These are phyloP conservation scores for Fusarium phyllophilum DNA, from an alignment of 2,329 filamentous ascomycete species.

Conservation along the genomic window DNA sequence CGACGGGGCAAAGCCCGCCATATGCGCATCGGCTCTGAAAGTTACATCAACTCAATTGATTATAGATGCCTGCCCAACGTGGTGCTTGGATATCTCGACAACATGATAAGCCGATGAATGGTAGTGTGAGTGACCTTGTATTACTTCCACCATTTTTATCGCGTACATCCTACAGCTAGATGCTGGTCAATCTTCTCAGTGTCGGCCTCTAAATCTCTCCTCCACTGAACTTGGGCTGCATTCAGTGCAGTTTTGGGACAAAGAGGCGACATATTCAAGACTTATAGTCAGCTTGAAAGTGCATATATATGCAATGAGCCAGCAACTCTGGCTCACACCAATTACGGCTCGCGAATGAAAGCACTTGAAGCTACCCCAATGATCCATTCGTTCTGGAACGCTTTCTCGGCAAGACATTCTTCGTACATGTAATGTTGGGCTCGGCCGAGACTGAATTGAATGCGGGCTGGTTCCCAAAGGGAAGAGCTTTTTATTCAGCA, in stretches of 20 bases:
- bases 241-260: too few species aligned
- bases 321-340: rapidly evolving
- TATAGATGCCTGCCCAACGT: rapidly evolving
- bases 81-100: rapidly evolving
- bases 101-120: rapidly evolving
- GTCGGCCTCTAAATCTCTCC: rapidly evolving
- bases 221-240: neutral
- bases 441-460: rapidly evolving
- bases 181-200: neutral
- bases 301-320: neutral
- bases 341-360: neutral
- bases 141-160: neutral
- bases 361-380: rapidly evolving
- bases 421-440: neutral
- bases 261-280: rapidly evolving
- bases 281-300: rapidly evolving
- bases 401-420: rapidly evolving
- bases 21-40: neutral
- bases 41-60: neutral
- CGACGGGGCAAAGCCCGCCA: too few species aligned
- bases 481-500: neutral
- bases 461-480: too few species aligned
- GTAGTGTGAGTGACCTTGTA: rapidly evolving
- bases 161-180: too few species aligned
- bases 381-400: neutral